phyloP scores from a whole-genome alignment of 495 filamentous ascomycete genomes.

The Xylaria grammica region DNA sequence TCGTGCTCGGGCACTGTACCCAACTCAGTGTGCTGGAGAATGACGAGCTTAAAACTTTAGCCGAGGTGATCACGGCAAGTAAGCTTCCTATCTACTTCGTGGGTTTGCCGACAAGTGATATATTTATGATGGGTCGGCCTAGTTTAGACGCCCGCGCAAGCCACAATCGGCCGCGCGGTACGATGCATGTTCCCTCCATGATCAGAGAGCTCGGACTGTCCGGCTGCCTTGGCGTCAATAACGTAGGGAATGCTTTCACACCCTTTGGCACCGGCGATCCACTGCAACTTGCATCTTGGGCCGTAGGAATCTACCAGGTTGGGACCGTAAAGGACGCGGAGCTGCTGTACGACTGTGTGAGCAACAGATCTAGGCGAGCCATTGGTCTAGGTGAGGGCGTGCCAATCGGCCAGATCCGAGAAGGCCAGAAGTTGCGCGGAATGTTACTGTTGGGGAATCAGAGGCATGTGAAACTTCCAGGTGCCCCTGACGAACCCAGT shows the following conservation, averaged over 20 bases:
- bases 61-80: conserved; percentile 46
- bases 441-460: conserved; percentile 30
- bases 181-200: conserved; percentile 66
- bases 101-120: conserved; percentile 74
- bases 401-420: conserved; percentile 9
- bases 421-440: conserved; percentile 23
- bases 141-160: conserved; percentile 22
- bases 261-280: conserved; percentile 77
- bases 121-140: conserved; percentile 71
- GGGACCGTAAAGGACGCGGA: conserved; percentile 64
- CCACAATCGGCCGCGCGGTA: conserved; percentile 56
- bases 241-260: conserved; percentile 80
- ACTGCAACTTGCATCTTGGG: conserved; percentile 63
- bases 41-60: conserved; percentile 56
- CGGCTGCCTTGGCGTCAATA: conserved; percentile 72
- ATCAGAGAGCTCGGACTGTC: conserved; percentile 64
- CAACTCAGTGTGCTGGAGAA: conserved; percentile 62
- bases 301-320: conserved; percentile 72
- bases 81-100: conserved; percentile 69
- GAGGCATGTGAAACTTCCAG: conserved; percentile 21
- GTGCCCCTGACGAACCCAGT: conserved; percentile 8
- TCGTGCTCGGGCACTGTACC: conserved; percentile 74
- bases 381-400: conserved; percentile 44
- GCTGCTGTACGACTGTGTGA: conserved; percentile 67
- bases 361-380: conserved; percentile 57